Evolutionary conservation across 2,329 filamentous ascomycete genomes (phyloP), one percentile per base, ranked within the genome.

Genomic region (Diaporthe velutina): DNA sequence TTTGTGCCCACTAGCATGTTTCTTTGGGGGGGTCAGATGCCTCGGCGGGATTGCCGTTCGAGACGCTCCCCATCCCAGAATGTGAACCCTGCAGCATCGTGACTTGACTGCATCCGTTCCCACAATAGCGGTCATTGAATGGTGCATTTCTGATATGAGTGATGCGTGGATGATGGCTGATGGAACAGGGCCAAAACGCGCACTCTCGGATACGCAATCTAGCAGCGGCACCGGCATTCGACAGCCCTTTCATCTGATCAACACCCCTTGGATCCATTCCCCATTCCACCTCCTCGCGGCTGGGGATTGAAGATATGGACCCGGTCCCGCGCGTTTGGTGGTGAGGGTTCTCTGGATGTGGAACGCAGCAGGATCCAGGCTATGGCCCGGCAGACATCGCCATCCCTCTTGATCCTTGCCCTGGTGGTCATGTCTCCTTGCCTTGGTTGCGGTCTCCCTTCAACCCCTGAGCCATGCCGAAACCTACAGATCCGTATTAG

Each of bases 391-490:
- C 33, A 68, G 48, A 68, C 50, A 54, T 68, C 33, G 28, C 64
- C 35, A 54, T 68, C 64, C 64, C 42, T 67, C 70, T 40, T 60
- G 61, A 70, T 57, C 64, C 52, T 70, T 57, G 40, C 55, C 40
- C 42, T 61, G 72, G 45, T 40, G 28, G 42, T 67, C 72, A 74
- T 61, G 68, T 64, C 74, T 66, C 72, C 73, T 45, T 52, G 64
- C 64, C 64, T 70, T 50, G 35, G 42, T 67, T 61, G 70, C 48
- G 70, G 73, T 58, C 55, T 66, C 68, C 73, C 28, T 74, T 70
- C 55, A 50, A 76, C 72, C 75, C 75, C 75, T 76, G 75, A 76
- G 75, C 75, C 75, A 76, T 74, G 75, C 70, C 75, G 70, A 76
- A 74, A 74, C 67, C 61, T 73, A 68, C 64, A 68, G 64, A 68